Conservation (phyloP, 345 rosid species). For the Alliaria petiolata region DNA sequence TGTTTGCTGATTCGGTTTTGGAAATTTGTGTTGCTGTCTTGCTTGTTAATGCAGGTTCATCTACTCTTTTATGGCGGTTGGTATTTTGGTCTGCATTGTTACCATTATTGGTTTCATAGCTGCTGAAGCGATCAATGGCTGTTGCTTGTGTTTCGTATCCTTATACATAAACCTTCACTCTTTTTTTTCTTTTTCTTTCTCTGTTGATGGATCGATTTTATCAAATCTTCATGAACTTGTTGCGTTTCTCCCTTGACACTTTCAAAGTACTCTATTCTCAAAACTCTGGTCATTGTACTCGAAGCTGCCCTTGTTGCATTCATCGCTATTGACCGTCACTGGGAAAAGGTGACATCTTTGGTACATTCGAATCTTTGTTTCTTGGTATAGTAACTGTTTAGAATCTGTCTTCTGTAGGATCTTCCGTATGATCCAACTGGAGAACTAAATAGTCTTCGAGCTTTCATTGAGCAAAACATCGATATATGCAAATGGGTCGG, state of each 20-base stretch:
- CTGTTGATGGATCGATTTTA: background rate
- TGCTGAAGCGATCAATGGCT: slow-evolving; percentile 77
- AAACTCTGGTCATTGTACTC: slow-evolving; percentile 50
- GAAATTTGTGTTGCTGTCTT: too few relatives aligned
- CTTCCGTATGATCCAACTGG: slow-evolving; percentile 92
- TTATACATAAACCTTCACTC: slow-evolving; percentile 10
- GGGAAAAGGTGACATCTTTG: slow-evolving; percentile 61
- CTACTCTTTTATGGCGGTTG: slow-evolving; percentile 89
- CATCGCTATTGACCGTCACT: slow-evolving; percentile 72
- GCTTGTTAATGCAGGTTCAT: slow-evolving; percentile 37
- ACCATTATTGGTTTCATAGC: slow-evolving; percentile 86
- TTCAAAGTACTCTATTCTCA: slow-evolving; percentile 63
- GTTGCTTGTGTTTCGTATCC: slow-evolving; percentile 99
- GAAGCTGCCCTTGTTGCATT: slow-evolving; percentile 80
- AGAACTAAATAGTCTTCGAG: slow-evolving; percentile 62
- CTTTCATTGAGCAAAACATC: slow-evolving; percentile 62
- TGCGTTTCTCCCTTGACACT: slow-evolving; percentile 25
- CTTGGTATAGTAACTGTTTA: background rate
- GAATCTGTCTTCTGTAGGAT: slow-evolving; percentile 43
- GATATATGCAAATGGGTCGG: slow-evolving; percentile 88
- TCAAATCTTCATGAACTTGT: background rate
- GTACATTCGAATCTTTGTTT: background rate
- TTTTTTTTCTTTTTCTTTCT: background rate
- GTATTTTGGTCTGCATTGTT: slow-evolving; percentile 63
- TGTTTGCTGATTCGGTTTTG: background rate